Evolutionary conservation across 352 stramenopile species (phyloP), one percentile per base, ranked within the genome.

Genomic region (Pythium myriotylum): DNA sequence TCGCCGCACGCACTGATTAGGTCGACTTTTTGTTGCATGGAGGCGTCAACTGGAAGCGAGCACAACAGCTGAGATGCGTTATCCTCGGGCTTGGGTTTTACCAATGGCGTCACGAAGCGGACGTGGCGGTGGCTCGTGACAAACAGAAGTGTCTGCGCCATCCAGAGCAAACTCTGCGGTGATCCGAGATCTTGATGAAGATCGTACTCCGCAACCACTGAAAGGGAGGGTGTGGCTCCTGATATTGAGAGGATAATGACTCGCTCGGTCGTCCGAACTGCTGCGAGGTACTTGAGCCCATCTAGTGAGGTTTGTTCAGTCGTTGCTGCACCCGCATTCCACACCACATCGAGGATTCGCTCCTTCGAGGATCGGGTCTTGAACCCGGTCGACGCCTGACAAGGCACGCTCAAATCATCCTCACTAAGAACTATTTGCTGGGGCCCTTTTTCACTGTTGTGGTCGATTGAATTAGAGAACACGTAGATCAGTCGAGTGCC

Each of bases 81-180:
- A 22, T 13, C 32, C 40, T 4, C 2, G 19, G 49, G 16, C 50
- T 39, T 39, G 19, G 43, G 35, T 2, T 41, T 22, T 3, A 47
- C 45, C 14, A 87, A 35, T 1, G 82, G 81, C 29, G 80, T 86
- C 87, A 32, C 79, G 72, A 10, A 94, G 26, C 79, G 79, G 0
- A 94, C 20, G 45, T 88, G 80, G 13, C 72, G 58, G 35, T 59
- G 55, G 4, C 59, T 58, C 10, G 86, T 90, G n/a, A 68, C 71
- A 52, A 88, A 79, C 22, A 89, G 41, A 23, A 94, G 59, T 26
- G 83, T 79, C 37, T 91, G 81, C 2, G 69, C 82, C 32, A 94
- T 62, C 86, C 86, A 94, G 2, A 94, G 46, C 33, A 86, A 43
- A 59, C 74, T 88, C 39, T 82, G 68, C 0, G 81, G 79, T 10